Evolutionary conservation across 306 rosid genomes (phyloP).

Genomic region (Citrullus mucosospermus): DNA sequence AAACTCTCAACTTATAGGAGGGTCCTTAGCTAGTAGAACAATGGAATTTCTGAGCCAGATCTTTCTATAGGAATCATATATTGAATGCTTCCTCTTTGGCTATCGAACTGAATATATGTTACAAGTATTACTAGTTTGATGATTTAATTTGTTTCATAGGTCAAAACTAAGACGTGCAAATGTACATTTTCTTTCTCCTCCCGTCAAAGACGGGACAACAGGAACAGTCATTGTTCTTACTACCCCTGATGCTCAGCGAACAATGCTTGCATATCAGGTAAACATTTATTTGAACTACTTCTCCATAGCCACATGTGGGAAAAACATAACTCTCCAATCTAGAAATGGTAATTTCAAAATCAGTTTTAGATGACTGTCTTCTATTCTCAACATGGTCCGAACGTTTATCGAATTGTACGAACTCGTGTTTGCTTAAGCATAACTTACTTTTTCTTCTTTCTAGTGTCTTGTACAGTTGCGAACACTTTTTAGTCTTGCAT

Average conservation of each 20-base stretch:
- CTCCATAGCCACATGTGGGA: not conserved
- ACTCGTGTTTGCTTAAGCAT: not conserved
- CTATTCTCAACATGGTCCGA: not conserved
- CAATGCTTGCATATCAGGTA: slow-evolving; percentile 97
- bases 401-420: not conserved
- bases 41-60: not conserved
- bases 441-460: not conserved
- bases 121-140: not conserved
- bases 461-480: not conserved
- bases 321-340: not conserved
- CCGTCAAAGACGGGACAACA: slow-evolving; percentile 78
- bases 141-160: slow-evolving; percentile 22
- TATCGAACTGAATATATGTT: not conserved
- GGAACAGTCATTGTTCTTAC: slow-evolving; percentile 97
- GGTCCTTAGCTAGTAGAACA: not conserved
- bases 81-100: not conserved
- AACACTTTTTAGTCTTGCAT: not conserved
- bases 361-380: not conserved
- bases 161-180: slow-evolving; percentile 69
- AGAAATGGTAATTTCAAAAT: not conserved
- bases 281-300: not conserved
- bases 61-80: not conserved
- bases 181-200: slow-evolving; percentile 71
- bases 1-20: not conserved
- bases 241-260: slow-evolving; percentile 93